Percentiles rank a stretch among this genome's conserved stretches.
phyloP scores from a whole-genome alignment of 1,284 basidiomycete genomes.

The Lentinula novae-zelandiae region DNA sequence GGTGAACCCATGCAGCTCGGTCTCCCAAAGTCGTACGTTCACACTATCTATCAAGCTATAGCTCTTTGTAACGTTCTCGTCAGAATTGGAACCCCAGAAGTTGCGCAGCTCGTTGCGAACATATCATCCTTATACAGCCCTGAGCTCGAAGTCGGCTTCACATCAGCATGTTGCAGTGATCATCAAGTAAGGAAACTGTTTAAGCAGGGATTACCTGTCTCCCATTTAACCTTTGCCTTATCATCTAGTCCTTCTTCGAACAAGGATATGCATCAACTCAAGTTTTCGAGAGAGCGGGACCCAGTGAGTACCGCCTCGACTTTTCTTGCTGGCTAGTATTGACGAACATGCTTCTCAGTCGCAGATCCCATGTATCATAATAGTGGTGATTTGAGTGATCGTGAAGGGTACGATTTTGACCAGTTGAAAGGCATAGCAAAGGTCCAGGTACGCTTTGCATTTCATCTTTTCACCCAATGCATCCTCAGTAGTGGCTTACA shows the following conservation, averaged over 20 bases:
- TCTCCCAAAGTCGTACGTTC: conserved; percentile 55
- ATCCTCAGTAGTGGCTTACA: conserved; percentile 20
- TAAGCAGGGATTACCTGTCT: not conserved
- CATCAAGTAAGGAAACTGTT: conserved; percentile 51
- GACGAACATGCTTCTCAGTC: conserved; percentile 36
- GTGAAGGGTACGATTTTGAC: conserved; percentile 76
- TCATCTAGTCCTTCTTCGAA: conserved; percentile 67
- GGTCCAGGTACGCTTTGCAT: conserved; percentile 58
- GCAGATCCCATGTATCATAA: conserved; percentile 86
- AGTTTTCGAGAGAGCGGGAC: conserved; percentile 79
- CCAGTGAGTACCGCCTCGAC: conserved; percentile 40
- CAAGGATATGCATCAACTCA: conserved; percentile 82
- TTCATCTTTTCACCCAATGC: not conserved
- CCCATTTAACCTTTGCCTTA: not conserved
- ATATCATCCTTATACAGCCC: conserved; percentile 76
- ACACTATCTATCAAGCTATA: conserved; percentile 1
- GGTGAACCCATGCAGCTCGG: conserved; percentile 79
- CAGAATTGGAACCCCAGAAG: conserved; percentile 78
- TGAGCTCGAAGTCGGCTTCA: conserved; percentile 76
- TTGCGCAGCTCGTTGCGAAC: conserved; percentile 69
- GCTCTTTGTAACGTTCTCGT: not conserved
- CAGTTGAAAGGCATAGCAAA: conserved; percentile 81
- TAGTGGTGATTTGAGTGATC: conserved; percentile 74
- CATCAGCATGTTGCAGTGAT: conserved; percentile 81
- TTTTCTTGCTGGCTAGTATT: not conserved